Conservation (phyloP, 441 rosid species). For the Theobroma grandiflorum region DNA sequence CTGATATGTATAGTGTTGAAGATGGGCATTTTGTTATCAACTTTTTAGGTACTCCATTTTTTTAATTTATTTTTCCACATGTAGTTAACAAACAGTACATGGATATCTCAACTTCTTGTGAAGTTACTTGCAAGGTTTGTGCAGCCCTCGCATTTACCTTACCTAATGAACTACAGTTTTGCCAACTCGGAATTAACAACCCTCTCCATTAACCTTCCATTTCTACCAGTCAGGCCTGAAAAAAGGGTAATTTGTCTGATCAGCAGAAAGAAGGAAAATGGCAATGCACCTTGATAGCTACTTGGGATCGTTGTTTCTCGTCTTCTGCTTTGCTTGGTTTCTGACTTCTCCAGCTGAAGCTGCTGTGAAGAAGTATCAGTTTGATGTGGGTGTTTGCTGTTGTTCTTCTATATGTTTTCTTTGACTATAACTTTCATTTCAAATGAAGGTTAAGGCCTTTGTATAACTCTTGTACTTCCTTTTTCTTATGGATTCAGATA, state of each 20-base stretch:
- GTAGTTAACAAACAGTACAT: slow-evolving; percentile 42
- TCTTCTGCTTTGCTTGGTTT: slow-evolving; percentile 42
- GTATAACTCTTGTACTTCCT: neutral
- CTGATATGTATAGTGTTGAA: neutral
- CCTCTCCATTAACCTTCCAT: slow-evolving; percentile 12
- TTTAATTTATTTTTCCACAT: neutral
- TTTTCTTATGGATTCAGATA: slow-evolving; percentile 38
- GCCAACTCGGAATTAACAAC: slow-evolving; percentile 29
- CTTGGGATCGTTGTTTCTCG: slow-evolving; percentile 30
- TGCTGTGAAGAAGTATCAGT: slow-evolving; percentile 55
- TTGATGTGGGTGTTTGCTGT: slow-evolving; percentile 46
- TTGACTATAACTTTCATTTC: neutral
- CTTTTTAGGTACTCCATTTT: slow-evolving; percentile 45
- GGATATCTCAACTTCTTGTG: slow-evolving; percentile 51
- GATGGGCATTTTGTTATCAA: slow-evolving; percentile 30
- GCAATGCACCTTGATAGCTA: slow-evolving; percentile 34
- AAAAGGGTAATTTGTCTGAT: slow-evolving; percentile 23
- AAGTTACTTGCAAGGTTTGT: slow-evolving; percentile 63
- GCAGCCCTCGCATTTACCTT: slow-evolving; percentile 36
- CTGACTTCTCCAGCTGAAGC: slow-evolving; percentile 47
- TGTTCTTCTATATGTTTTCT: neutral
- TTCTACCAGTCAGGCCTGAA: neutral
- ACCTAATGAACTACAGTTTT: slow-evolving; percentile 34
- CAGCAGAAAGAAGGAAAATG: neutral
- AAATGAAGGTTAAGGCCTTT: neutral